These are phyloP conservation scores for Microsporum canis DNA, from an alignment of 2,329 filamentous ascomycete species.

Conservation along the genomic window DNA sequence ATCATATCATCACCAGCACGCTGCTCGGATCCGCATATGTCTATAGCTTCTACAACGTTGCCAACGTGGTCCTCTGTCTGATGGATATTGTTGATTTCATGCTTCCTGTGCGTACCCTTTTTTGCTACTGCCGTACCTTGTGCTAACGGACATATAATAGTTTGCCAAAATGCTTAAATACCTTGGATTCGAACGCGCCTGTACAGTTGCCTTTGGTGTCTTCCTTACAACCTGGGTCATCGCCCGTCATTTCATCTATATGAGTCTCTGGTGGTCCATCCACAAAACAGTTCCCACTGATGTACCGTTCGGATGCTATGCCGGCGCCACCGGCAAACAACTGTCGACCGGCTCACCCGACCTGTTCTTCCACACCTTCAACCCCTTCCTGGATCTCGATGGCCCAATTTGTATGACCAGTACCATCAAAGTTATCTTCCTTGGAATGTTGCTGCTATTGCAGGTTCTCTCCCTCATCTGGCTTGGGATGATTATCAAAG, in stretches of 20 bases:
- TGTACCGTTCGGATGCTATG: slow-evolving; percentile 62
- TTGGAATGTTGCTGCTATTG: slow-evolving; percentile 63
- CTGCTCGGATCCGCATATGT: slow-evolving; percentile 74
- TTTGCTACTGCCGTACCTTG: background rate
- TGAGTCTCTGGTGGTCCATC: slow-evolving; percentile 71
- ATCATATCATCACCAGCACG: slow-evolving; percentile 79
- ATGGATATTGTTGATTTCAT: slow-evolving; percentile 92
- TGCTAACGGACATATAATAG: slow-evolving; percentile 35
- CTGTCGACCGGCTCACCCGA: slow-evolving; percentile 28
- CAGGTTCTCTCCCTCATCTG: slow-evolving; percentile 73
- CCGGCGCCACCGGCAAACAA: slow-evolving; percentile 28
- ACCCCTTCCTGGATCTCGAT: slow-evolving; percentile 59
- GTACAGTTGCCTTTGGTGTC: slow-evolving; percentile 71
- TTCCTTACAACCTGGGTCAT: slow-evolving; percentile 81
- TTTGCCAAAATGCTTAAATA: slow-evolving; percentile 91
- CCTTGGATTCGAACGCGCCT: slow-evolving; percentile 59
- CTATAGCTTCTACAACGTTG: slow-evolving; percentile 77
- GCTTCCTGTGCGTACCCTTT: slow-evolving; percentile 54
- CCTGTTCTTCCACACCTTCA: slow-evolving; percentile 52
- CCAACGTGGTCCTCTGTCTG: slow-evolving; percentile 74
- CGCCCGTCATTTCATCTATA: slow-evolving; percentile 70
- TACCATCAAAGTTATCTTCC: slow-evolving; percentile 63
- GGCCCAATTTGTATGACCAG: slow-evolving; percentile 72
- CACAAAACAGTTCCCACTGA: slow-evolving; percentile 52
- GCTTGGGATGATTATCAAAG: slow-evolving; percentile 79